Evolutionary conservation across 2,329 filamentous ascomycete genomes (phyloP).

Genomic region (Aspergillus nomiae): DNA sequence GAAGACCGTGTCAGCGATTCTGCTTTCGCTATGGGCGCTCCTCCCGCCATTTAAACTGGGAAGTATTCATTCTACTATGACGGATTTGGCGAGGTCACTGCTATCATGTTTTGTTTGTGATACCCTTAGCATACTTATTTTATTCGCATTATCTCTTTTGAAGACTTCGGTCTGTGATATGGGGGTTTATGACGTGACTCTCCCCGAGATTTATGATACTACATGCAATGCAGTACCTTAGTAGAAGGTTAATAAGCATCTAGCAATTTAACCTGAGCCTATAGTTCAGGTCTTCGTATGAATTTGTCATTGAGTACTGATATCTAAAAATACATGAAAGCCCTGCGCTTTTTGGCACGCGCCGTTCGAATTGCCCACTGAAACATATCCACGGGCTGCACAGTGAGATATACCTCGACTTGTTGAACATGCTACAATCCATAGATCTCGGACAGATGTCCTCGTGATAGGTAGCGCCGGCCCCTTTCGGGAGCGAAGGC

Average conservation of each 20-base stretch:
- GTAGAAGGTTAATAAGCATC: background rate
- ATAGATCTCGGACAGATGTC: slow-evolving; percentile 29
- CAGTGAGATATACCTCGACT: background rate
- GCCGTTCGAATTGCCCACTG: background rate
- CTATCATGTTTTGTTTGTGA: slow-evolving; percentile 13
- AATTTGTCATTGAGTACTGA: slow-evolving; percentile 14
- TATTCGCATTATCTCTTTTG: background rate
- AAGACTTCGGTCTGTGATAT: background rate
- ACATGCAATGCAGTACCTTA: background rate
- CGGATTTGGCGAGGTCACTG: background rate
- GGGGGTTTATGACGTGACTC: background rate
- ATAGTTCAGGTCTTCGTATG: background rate
- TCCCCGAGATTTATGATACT: background rate
- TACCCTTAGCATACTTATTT: slow-evolving; percentile 12
- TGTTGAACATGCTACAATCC: slow-evolving; percentile 4
- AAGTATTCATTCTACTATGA: background rate
- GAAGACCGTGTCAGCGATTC: slow-evolving; percentile 50
- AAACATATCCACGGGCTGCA: background rate
- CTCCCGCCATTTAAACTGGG: slow-evolving; percentile 28
- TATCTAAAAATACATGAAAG: slow-evolving; percentile 13
- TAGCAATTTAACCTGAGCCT: background rate
- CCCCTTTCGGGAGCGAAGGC: slow-evolving; percentile 39
- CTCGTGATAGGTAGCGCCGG: slow-evolving; percentile 25
- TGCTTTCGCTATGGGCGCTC: slow-evolving; percentile 51
- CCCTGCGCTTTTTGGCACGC: background rate